Percentiles rank a stretch among this genome's conserved stretches.
These are phyloP conservation scores for Spiromastix sp. DNA, from an alignment of 2,329 filamentous ascomycete species.

Conservation along the genomic window DNA sequence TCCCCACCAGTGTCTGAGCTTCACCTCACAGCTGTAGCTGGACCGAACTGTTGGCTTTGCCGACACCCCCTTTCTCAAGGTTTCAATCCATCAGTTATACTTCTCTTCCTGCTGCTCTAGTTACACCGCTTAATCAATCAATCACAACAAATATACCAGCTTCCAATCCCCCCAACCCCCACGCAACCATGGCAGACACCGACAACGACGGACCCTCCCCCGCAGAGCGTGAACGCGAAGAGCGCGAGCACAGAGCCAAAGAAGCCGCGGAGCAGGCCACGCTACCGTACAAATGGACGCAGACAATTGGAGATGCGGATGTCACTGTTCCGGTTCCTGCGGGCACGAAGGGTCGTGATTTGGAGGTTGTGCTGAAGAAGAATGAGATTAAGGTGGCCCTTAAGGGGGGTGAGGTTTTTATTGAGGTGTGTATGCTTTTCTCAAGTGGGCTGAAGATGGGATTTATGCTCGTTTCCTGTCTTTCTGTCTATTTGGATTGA, in stretches of 20 bases:
- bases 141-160: too few species aligned
- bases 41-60: too few species aligned
- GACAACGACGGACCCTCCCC: slow-evolving; percentile 21
- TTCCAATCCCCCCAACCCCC: slow-evolving; percentile 1
- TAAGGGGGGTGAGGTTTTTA: slow-evolving; percentile 78
- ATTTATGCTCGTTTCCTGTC: not conserved
- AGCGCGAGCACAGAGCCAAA: slow-evolving; percentile 53
- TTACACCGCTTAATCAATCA: too few species aligned
- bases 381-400: slow-evolving; percentile 66
- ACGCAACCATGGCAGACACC: slow-evolving; percentile 20
- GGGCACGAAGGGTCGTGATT: slow-evolving; percentile 73
- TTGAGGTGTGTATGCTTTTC: slow-evolving; percentile 49
- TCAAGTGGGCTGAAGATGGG: not conserved
- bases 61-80: too few species aligned
- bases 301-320: slow-evolving; percentile 83
- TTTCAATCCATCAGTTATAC: too few species aligned
- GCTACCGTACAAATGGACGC: slow-evolving; percentile 94
- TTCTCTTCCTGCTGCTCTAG: too few species aligned
- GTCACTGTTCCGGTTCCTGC: slow-evolving; percentile 66
- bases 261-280: slow-evolving; percentile 81
- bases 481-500: not conserved
- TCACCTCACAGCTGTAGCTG: too few species aligned
- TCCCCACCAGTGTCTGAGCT: too few species aligned
- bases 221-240: slow-evolving; percentile 43
- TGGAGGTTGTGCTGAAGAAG: slow-evolving; percentile 75